Percentiles rank a stretch among this genome's conserved stretches.
phyloP scores from a whole-genome alignment of 2,329 filamentous ascomycete species.

The Colletotrichum sp. region DNA sequence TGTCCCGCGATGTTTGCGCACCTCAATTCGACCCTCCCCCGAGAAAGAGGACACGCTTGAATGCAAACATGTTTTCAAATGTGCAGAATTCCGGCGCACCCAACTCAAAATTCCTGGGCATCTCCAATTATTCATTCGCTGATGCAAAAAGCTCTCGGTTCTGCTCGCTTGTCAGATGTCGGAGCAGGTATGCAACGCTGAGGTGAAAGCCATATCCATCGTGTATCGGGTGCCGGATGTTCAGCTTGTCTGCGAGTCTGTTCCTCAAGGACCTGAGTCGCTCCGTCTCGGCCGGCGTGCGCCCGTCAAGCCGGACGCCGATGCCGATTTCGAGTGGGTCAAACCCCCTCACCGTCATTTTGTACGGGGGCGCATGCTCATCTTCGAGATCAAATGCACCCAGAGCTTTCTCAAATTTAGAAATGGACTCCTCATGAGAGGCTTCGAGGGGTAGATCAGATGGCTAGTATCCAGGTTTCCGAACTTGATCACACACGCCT shows the following conservation, averaged over 20 bases:
- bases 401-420: constrained; percentile 21
- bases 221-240: constrained; percentile 23
- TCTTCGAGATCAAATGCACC: constrained; percentile 17
- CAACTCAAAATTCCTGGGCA: constrained; percentile 25
- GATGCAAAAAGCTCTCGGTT: constrained; percentile 21
- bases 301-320: constrained; percentile 12
- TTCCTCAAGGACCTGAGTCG: constrained; percentile 24
- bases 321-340: constrained; percentile 23
- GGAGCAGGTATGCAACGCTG: constrained; percentile 27
- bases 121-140: no score
- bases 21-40: background rate
- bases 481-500: constrained; percentile 27
- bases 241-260: constrained; percentile 20
- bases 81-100: constrained; percentile 27
- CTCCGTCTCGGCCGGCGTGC: constrained; percentile 9
- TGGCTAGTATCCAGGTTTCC: constrained; percentile 26
- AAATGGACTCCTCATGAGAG: constrained; percentile 20
- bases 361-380: constrained; percentile 22
- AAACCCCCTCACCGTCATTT: constrained; percentile 20
- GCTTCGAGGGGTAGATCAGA: constrained; percentile 10
- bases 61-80: constrained; percentile 29
- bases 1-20: no score
- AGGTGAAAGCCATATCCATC: constrained; percentile 27
- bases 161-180: constrained; percentile 20
- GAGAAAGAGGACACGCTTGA: constrained; percentile 23